Evolutionary conservation across 805 yeast genomes (phyloP), one percentile per base, ranked within the genome.

Genomic region (Ogataea parapolymorpha): DNA sequence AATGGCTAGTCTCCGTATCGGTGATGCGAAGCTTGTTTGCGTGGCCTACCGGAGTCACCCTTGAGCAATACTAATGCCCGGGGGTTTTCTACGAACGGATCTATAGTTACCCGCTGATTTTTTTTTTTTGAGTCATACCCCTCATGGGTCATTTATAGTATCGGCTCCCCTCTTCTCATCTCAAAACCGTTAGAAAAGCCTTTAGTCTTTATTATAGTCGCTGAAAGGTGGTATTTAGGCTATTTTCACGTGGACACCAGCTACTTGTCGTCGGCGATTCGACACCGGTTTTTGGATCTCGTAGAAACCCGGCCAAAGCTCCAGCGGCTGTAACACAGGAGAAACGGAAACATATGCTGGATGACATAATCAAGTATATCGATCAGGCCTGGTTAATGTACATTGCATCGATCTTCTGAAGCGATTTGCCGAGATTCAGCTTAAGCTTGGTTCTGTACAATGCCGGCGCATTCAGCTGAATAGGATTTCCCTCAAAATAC

Each of bases 401-500:
- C 17, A 95, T 83, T 9, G 99, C 98, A 67, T 93, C 99, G 41
- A 93, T 87, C 66, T 93, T 95, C 32, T 74, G 65, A 33, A 93
- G 65, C 8, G 82, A 74, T 0, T 83, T 80, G 2, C 85, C 86
- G 45, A 91, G 69, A 44, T 82, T 75, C 54, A 93, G 69, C 50
- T 77, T 77, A 34, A 93, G 59, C 60, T 93, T 93, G 56, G 93
- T 78, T 55, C 97, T 74, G 61, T 93, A 93, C 37, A 89, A 80
- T 1, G 93, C 80, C n/a, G 79, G 79, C 51, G 84, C 83, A 15
- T 74, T 59, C 22, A 65, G 51, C 54, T 93, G 96, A 14, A 93
- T 61, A 3, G 98, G 98, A 58, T 91, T 91, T 7, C 93, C 91
- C 64, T 93, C 99, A 49, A 93, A 79, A 59, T 93, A 93, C 5